Evolutionary conservation across 2,329 filamentous ascomycete species (phyloP), one percentile per base, ranked within the genome.

Genomic region (Fusarium udum): DNA sequence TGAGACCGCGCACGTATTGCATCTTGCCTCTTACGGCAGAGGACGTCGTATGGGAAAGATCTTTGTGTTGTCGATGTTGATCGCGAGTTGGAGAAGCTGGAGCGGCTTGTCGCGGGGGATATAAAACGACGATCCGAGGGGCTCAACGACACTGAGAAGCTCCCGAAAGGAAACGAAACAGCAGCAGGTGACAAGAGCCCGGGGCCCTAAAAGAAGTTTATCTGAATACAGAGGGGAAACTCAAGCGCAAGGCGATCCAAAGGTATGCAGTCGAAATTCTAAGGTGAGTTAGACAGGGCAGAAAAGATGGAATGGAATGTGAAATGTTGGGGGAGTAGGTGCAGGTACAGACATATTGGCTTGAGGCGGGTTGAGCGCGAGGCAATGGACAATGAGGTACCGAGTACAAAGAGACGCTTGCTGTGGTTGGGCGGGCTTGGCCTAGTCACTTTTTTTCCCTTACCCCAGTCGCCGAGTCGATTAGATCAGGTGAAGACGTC

Each of bases 1-100:
- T 96, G 78, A 98, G 90, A 80, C 95, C 97, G 77, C 96, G 91
- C 77, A 98, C 95, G 93, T 98, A 98, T 88, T 98, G 95, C 96
- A 98, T 98, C 72, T 82, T 72, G 67, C 61, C 74, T 68, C 59
- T 53, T 40, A 49, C 37, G 67, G 56, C 64, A 64, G 56, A 52
- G 49, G 53, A 61, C 24, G 61, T 73, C 36, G 61, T 59, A 59
- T 49, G 28, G 24, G 37, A 28, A n/a, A 43, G 28, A 20, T 57
- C 46, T 51, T 24, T 65, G 18, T 59, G 34, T 56, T 45, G 28
- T 45, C 39, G 40, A 49, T 37, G 55, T 40, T 52, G 49, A 40
- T 46, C 55, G 60, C 57, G 48, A 69, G 53, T 46, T 49, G 58
- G 40, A 60, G 46, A 49, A 65, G 34, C 37, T 60, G 46, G 40